These are phyloP conservation scores for Dothidotthia symphoricarpi DNA, from an alignment of 2,329 filamentous ascomycete species.

Conservation along the genomic window DNA sequence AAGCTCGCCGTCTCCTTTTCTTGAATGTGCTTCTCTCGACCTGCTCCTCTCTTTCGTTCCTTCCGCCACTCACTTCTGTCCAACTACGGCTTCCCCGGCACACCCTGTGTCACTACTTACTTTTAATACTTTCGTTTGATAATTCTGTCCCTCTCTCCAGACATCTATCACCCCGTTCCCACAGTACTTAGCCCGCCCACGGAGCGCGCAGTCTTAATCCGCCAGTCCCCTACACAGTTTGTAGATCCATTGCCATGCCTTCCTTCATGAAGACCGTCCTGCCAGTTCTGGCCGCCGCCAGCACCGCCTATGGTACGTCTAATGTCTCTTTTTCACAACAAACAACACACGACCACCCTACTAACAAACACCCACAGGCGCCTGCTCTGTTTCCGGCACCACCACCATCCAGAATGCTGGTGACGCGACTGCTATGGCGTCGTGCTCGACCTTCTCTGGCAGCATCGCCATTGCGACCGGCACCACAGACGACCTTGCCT, in stretches of 20 bases:
- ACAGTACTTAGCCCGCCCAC: constrained; percentile 25
- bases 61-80: constrained; percentile 24
- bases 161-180: constrained; percentile 35
- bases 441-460: constrained; percentile 69
- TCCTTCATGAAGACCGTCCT: constrained; percentile 56
- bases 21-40: constrained; percentile 6
- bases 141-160: constrained; percentile 43
- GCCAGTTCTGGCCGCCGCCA: constrained; percentile 55
- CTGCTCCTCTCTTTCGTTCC: constrained; percentile 16
- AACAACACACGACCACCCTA: not conserved
- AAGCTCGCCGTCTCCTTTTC: constrained; percentile 13
- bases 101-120: constrained; percentile 23
- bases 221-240: too few relatives aligned
- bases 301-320: constrained; percentile 52
- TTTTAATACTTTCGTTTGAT: constrained; percentile 35
- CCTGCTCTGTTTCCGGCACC: constrained; percentile 48
- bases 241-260: constrained; percentile 45
- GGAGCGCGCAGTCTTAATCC: constrained; percentile 39
- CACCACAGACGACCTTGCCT: constrained; percentile 57
- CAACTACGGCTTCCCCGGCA: constrained; percentile 23
- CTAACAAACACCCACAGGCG: constrained; percentile 26
- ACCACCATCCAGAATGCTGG: constrained; percentile 60
- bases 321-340: not conserved
- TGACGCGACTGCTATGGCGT: constrained; percentile 58
- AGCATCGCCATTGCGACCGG: constrained; percentile 62